Conservation (phyloP, 345 rosid genomes). For the Turritis glabra region DNA sequence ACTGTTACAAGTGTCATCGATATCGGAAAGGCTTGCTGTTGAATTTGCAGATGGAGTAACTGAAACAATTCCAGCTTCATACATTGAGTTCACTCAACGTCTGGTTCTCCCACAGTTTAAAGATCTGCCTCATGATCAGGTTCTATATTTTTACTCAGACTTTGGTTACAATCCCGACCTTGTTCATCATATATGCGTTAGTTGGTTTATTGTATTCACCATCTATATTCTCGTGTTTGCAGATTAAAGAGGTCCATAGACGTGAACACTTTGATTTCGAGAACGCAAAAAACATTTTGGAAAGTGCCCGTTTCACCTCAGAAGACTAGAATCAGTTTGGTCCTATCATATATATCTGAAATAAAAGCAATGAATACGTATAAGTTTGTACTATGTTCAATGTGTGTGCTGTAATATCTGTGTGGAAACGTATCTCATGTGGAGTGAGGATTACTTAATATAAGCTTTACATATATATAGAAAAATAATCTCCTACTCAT, state of each 20-base stretch:
- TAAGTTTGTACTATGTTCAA: neutral
- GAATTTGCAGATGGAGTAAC: constrained; percentile 57
- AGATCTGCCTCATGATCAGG: constrained; percentile 58
- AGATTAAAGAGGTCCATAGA: constrained; percentile 70
- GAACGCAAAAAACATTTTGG: constrained; percentile 82
- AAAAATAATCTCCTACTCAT: neutral
- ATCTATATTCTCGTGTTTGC: neutral
- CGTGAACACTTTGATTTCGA: constrained; percentile 83
- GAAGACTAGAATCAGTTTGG: neutral
- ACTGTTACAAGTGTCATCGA: constrained; percentile 75
- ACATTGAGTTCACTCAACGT: constrained; percentile 81
- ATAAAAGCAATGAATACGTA: neutral
- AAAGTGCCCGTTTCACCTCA: constrained; percentile 48
- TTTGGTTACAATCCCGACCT: no score
- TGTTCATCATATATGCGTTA: neutral
- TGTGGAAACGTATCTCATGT: no score
- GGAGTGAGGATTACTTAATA: neutral
- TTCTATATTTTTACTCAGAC: neutral
- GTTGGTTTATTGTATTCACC: neutral
- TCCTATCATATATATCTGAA: neutral
- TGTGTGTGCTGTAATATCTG: neutral
- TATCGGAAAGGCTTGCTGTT: constrained; percentile 60
- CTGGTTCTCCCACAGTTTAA: constrained; percentile 61
- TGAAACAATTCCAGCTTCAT: constrained; percentile 70
- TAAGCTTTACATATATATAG: no score